Conservation (phyloP, 225 moss, liverwort and hornwort species). For the Thuidium tamariscinum region DNA sequence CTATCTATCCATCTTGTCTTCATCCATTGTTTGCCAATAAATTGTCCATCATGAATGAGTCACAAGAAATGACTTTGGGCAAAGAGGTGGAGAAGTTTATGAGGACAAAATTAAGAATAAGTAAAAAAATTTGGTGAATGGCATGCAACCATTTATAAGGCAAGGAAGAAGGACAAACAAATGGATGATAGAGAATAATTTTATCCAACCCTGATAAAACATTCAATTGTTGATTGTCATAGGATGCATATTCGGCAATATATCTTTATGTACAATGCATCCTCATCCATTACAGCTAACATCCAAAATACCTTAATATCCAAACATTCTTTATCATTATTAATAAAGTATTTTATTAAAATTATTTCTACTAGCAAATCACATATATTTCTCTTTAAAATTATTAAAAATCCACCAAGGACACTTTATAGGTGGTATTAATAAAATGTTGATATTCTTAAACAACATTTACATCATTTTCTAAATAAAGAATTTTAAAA, state of each 20-base stretch:
- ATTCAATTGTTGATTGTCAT: too few relatives aligned
- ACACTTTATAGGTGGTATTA: too few relatives aligned
- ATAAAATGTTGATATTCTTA: too few relatives aligned
- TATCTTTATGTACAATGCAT: accelerated
- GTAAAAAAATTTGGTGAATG: not conserved
- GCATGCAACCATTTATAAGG: too few relatives aligned
- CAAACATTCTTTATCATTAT: not conserved
- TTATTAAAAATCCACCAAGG: not conserved
- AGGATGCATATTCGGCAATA: not conserved
- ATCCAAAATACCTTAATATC: not conserved
- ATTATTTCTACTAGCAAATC: not conserved
- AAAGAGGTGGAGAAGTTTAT: not conserved
- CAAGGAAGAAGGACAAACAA: accelerated
- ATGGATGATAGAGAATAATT: accelerated
- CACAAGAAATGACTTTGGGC: not conserved
- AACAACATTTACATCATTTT: too few relatives aligned
- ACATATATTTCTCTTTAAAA: not conserved
- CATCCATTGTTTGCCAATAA: not conserved
- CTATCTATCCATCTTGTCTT: accelerated
- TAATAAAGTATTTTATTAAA: not conserved
- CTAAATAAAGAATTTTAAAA: too few relatives aligned
- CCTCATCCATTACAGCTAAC: not conserved
- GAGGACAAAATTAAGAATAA: not conserved
- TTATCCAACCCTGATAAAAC: accelerated
- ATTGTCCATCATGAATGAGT: accelerated